phyloP scores from a whole-genome alignment of 371 early-diverging fungal species.

The Lichtheimia ramosa region DNA sequence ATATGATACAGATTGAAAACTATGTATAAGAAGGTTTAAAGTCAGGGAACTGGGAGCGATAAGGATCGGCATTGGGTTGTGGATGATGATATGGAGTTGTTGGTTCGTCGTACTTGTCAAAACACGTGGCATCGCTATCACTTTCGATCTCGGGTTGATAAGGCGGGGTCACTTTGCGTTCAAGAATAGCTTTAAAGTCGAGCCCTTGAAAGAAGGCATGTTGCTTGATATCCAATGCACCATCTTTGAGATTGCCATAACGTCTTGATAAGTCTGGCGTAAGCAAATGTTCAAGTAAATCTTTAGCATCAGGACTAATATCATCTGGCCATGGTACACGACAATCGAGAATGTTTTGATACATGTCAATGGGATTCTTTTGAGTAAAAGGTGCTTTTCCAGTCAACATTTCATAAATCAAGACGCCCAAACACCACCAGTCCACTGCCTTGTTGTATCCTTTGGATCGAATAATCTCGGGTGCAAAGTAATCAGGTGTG shows the following conservation, averaged over 20 bases:
- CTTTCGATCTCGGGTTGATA: slow-evolving; percentile 81
- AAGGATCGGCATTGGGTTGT: slow-evolving; percentile 25
- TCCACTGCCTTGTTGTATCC: slow-evolving; percentile 98
- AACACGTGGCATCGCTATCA: slow-evolving; percentile 92
- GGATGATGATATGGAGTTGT: slow-evolving; percentile 56
- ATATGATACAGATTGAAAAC: background rate
- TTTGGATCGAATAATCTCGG: slow-evolving; percentile 96
- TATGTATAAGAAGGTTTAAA: slow-evolving; percentile 18
- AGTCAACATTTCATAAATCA: slow-evolving; percentile 94
- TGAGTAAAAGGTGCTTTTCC: slow-evolving; percentile 95
- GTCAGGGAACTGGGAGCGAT: slow-evolving; percentile 43
- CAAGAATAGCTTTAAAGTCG: slow-evolving; percentile 83
- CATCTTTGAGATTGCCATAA: slow-evolving; percentile 85
- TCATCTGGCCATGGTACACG: slow-evolving; percentile 77
- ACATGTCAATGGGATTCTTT: slow-evolving; percentile 85
- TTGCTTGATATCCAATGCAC: slow-evolving; percentile 85
- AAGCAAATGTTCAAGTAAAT: slow-evolving; percentile 85
- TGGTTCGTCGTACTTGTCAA: slow-evolving; percentile 90
- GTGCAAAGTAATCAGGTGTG: slow-evolving; percentile 93
- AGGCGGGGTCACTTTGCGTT: slow-evolving; percentile 83
- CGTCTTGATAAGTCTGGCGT: slow-evolving; percentile 86
- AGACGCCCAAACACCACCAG: slow-evolving; percentile 97
- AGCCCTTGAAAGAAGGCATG: slow-evolving; percentile 95
- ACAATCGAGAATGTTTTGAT: slow-evolving; percentile 77
- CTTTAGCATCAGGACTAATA: slow-evolving; percentile 86